Percentiles rank a stretch among this genome's conserved stretches.
Evolutionary conservation across 2,329 filamentous ascomycete species (phyloP).

Genomic region (Aspergillus felis): DNA sequence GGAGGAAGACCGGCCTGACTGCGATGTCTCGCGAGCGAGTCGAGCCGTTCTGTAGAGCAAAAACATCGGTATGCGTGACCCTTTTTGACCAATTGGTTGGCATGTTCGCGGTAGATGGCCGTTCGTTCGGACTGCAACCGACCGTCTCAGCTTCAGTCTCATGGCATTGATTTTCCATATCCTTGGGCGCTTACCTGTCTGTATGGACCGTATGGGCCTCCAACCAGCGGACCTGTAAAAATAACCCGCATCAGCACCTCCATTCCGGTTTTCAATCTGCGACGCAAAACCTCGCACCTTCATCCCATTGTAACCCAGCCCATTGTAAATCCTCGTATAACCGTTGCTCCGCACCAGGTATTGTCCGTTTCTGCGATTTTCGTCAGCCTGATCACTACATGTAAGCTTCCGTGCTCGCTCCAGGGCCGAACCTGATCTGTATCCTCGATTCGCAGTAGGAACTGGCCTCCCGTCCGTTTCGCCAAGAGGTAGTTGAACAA

Average conservation of each 20-base stretch:
- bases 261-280: too few relatives aligned
- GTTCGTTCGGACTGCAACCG: slow-evolving; percentile 69
- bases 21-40: slow-evolving; percentile 61
- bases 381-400: slow-evolving; percentile 16
- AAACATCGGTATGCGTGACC: slow-evolving; percentile 91
- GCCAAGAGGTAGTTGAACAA: slow-evolving; percentile 96
- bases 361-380: slow-evolving; percentile 66
- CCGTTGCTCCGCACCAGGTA: slow-evolving; percentile 72
- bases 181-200: slow-evolving; percentile 57
- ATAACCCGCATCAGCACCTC: not conserved
- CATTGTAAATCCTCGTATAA: slow-evolving; percentile 78
- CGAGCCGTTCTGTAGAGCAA: slow-evolving; percentile 69
- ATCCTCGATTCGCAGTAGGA: slow-evolving; percentile 87
- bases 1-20: slow-evolving; percentile 56
- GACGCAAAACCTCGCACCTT: slow-evolving; percentile 54
- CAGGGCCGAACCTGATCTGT: slow-evolving; percentile 71
- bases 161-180: not conserved
- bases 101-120: slow-evolving; percentile 66
- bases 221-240: slow-evolving; percentile 66
- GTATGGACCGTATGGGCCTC: slow-evolving; percentile 80
- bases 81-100: slow-evolving; percentile 62
- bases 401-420: not conserved
- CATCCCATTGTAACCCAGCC: slow-evolving; percentile 90
- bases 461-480: slow-evolving; percentile 80
- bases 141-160: not conserved